These are phyloP conservation scores for Neurospora terricola DNA, from an alignment of 495 filamentous ascomycete species.

Conservation along the genomic window DNA sequence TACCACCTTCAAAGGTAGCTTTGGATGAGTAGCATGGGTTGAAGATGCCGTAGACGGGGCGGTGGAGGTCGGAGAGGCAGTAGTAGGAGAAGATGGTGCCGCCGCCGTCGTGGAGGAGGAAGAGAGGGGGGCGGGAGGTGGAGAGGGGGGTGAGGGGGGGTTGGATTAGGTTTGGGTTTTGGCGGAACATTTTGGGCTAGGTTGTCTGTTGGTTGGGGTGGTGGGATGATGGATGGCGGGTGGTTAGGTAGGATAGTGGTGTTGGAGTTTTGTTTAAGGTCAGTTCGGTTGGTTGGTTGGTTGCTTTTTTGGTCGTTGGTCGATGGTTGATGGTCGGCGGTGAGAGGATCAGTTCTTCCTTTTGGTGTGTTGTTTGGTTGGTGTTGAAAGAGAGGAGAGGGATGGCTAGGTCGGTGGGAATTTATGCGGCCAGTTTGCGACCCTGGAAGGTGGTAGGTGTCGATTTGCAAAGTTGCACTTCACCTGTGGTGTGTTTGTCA, in stretches of 20 bases:
- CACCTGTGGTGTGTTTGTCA: not conserved
- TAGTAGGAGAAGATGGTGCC: conserved; percentile 33
- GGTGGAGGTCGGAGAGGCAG: conserved; percentile 21
- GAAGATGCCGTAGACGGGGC: conserved; percentile 26
- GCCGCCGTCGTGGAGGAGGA: conserved; percentile 36
- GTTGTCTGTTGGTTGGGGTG: not conserved
- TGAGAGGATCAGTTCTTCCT: too few relatives aligned
- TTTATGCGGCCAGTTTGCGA: too few relatives aligned
- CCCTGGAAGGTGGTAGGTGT: not conserved
- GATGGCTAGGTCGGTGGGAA: too few relatives aligned
- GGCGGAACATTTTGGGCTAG: conserved; percentile 11
- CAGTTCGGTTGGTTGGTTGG: too few relatives aligned
- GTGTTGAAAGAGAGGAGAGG: too few relatives aligned
- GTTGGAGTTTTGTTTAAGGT: too few relatives aligned
- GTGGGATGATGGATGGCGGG: too few relatives aligned
- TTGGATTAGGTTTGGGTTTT: conserved; percentile 21
- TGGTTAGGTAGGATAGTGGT: too few relatives aligned
- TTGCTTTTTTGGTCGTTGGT: too few relatives aligned
- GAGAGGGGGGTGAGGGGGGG: not conserved
- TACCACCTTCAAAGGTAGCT: conserved; percentile 19
- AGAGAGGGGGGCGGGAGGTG: conserved; percentile 14
- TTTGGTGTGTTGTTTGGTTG: too few relatives aligned
- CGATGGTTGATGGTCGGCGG: too few relatives aligned
- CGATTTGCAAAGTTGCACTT: too few relatives aligned
- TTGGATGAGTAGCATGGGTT: conserved; percentile 26